Conservation (phyloP, 2,329 filamentous ascomycete genomes). For the Mollisiaceae sp. region DNA sequence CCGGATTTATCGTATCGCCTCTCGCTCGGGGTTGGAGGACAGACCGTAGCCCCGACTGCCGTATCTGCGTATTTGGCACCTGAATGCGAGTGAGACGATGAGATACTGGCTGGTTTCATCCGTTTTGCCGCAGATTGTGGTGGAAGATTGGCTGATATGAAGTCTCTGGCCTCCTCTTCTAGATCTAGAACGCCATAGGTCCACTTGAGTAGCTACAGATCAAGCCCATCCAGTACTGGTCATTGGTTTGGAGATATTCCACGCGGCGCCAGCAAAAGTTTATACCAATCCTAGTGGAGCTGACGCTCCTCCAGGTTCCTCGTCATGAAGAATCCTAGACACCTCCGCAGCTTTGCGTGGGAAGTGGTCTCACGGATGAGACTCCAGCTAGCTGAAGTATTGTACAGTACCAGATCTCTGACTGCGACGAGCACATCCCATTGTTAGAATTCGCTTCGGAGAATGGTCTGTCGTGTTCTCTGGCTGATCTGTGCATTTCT, state of each 20-base stretch:
- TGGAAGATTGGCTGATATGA: constrained; percentile 1
- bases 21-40: not conserved
- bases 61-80: not conserved
- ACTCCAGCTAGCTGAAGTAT: too few species aligned
- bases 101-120: constrained; percentile 7
- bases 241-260: not conserved
- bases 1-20: not conserved
- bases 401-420: not conserved
- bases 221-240: not conserved
- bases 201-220: not conserved
- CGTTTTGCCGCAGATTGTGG: constrained; percentile 8
- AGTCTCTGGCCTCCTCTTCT: not conserved
- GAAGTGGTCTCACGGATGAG: not conserved
- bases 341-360: not conserved
- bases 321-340: not conserved
- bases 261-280: not conserved
- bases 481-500: constrained; percentile 4
- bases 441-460: not conserved
- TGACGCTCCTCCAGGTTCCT: not conserved
- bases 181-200: constrained; percentile 7
- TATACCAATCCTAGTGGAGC: not conserved
- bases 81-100: not conserved
- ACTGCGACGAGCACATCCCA: constrained; percentile 4
- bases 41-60: not conserved
- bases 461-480: not conserved